Evolutionary conservation across 306 rosid species (phyloP), one percentile per base, ranked within the genome.

Genomic region (Psophocarpus tetragonolobus): DNA sequence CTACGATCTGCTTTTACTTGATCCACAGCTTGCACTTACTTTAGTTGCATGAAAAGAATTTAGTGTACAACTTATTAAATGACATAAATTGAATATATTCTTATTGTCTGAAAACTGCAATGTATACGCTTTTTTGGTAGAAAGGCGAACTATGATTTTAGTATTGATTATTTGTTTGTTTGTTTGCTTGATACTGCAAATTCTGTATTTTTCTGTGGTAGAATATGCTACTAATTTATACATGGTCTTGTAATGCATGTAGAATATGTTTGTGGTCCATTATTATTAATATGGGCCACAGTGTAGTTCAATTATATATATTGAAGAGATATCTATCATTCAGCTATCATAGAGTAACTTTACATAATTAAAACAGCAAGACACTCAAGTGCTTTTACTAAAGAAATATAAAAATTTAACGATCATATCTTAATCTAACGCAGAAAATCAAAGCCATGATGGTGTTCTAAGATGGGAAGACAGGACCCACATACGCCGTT

Each of bases 401-500:
- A 89, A 83, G 81, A 38, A 60, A 81, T 78, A 82, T 45, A 68
- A 63, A 63, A 66, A 77, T 18, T 69, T 75, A 20, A 69, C 35
- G 78, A 75, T 82, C 61, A 86, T 80, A 81, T 82, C 75, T 58
- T 71, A 68, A 80, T 73, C 58, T 65, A 56, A 65, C 56, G 32
- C 80, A 58, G 13, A 85, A 81, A 85, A 88, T 77, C 42, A 81
- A 76, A 83, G 83, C 48, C 67, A 87, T 87, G 90, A 85, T 87
- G 65, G 76, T 87, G 96, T 88, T 85, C 77, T 76, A 54, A 69
- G 57, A 20, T 81, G 50, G 70, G 89, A 81, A 79, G 92, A 83
- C 86, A 85, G 81, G 80, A 38, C 92, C 90, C 87, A 84, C 89
- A 48, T 84, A 72, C 87, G 89, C 98, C 96, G 90, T 86, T 88